Evolutionary conservation across 495 filamentous ascomycete genomes (phyloP), one percentile per base, ranked within the genome.

Genomic region (Aspergillus sclerotiicarbonarius): DNA sequence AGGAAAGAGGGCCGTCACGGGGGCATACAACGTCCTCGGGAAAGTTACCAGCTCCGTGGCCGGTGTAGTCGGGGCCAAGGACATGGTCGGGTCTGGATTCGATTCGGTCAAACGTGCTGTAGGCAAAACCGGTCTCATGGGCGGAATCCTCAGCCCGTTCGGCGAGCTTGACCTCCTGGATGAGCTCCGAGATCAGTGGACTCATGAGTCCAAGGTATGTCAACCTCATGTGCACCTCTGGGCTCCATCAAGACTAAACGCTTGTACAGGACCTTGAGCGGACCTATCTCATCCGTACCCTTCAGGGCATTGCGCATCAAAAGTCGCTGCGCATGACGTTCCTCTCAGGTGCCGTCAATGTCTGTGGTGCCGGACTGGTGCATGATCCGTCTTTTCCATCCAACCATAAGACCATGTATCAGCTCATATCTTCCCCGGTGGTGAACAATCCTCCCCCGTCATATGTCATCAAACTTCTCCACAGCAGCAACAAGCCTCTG

Each of bases 321-420:
- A 96, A 96, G 71, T 89, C 89, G 32, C 75, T 98, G 53, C 88
- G 94, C 13, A 96, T 98, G 90, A 97, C 91, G 12, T 97, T 98
- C 76, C 75, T 98, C 53, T 92, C 89, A 35, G 94, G 94, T 62
- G 88, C 91, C 62, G 93, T 97, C 71, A 92, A 92, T 71, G 88
- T 85, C 71, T 92, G 88, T 64, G 94, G 94, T 60, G 94, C 95
- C 13, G 94, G 94, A 61, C 84, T 98, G 12, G 85, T 98, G 12
- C 93, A 98, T 76, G 95, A 98, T 75, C 95, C 95, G 0, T 77
- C 86, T 19, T 90, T 93, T 69, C 93, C 92, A 0, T 81, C 80
- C 18, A 92, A 96, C 74, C 92, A 98, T 79, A 98, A 98, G 74
- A 97, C 94, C 12, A 98, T 98, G 94, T 98, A 96, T 76, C 94